Percentiles rank a stretch among this genome's conserved stretches.
Evolutionary conservation across 495 filamentous ascomycete genomes (phyloP).

Genomic region (Hypoxylon intermedium): DNA sequence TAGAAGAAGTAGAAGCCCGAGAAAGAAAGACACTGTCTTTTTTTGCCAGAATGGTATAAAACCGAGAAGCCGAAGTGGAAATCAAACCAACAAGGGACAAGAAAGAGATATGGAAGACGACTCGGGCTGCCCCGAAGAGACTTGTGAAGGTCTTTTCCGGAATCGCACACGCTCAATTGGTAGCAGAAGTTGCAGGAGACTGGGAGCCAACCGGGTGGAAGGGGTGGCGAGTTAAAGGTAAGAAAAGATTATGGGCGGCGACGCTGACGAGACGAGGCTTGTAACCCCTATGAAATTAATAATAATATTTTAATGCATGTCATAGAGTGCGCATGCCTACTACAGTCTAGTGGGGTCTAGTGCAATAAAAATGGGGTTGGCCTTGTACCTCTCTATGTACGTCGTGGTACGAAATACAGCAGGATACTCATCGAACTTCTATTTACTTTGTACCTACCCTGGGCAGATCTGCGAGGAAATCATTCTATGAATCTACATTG

Average conservation of each 20-base stretch:
- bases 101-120: constrained; percentile 22
- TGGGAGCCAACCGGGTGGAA: constrained; percentile 33
- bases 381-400: neutral
- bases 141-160: constrained; percentile 17
- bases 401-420: neutral
- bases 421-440: neutral
- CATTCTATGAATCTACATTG: neutral
- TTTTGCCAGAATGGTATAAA: constrained; percentile 9
- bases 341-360: constrained; percentile 32
- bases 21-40: constrained; percentile 26
- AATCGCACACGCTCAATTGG: constrained; percentile 33
- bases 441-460: neutral
- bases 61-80: constrained; percentile 15
- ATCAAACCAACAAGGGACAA: neutral
- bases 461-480: neutral
- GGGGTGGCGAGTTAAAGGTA: constrained; percentile 36
- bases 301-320: constrained; percentile 40
- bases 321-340: constrained; percentile 31
- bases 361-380: constrained; percentile 5
- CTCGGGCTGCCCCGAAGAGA: constrained; percentile 18
- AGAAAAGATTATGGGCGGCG: constrained; percentile 5
- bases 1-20: constrained; percentile 15
- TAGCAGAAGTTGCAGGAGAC: constrained; percentile 15
- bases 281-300: constrained; percentile 11
- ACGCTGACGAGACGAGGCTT: constrained; percentile 31